phyloP scores from a whole-genome alignment of 768 basidiomycete genomes.

The Phaeolepiota aurea region DNA sequence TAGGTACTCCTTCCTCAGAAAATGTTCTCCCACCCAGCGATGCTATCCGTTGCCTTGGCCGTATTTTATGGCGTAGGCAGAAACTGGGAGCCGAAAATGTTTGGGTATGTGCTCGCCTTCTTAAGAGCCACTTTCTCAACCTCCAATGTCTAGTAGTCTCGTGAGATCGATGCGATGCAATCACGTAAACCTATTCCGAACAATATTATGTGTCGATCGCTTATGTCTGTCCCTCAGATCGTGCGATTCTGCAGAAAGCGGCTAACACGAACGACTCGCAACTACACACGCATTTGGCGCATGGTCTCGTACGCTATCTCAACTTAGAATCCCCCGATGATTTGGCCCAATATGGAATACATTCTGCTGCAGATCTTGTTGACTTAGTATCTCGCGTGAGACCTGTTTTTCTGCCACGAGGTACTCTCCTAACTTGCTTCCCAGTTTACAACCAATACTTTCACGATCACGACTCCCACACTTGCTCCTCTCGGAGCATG shows the following conservation, averaged over 20 bases:
- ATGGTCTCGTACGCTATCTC: conserved; percentile 67
- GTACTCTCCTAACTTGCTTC: no score
- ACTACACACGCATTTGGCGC: conserved; percentile 61
- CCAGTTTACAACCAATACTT: conserved; percentile 88
- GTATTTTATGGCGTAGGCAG: conserved; percentile 61
- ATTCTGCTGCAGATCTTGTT: conserved; percentile 54
- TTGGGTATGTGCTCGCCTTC: conserved; percentile 40
- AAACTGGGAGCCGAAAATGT: conserved; percentile 41
- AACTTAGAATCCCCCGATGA: conserved; percentile 51
- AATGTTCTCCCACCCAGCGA: conserved; percentile 45
- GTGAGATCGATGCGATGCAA: conserved; percentile 61
- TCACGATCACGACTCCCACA: conserved; percentile 73
- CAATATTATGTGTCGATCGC: background rate
- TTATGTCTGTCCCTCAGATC: conserved; percentile 31
- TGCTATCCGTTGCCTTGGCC: conserved; percentile 69
- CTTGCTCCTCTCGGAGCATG: conserved; percentile 77
- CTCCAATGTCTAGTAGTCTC: conserved; percentile 45
- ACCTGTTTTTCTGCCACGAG: background rate
- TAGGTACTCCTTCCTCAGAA: conserved; percentile 24
- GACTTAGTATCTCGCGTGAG: conserved; percentile 66
- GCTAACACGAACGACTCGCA: conserved; percentile 37
- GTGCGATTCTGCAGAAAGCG: conserved; percentile 31
- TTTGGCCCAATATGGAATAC: conserved; percentile 47
- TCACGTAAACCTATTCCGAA: conserved; percentile 47
- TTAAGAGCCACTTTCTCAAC: background rate